phyloP scores from a whole-genome alignment of 2,329 filamentous ascomycete species.

The Periconia digitata region DNA sequence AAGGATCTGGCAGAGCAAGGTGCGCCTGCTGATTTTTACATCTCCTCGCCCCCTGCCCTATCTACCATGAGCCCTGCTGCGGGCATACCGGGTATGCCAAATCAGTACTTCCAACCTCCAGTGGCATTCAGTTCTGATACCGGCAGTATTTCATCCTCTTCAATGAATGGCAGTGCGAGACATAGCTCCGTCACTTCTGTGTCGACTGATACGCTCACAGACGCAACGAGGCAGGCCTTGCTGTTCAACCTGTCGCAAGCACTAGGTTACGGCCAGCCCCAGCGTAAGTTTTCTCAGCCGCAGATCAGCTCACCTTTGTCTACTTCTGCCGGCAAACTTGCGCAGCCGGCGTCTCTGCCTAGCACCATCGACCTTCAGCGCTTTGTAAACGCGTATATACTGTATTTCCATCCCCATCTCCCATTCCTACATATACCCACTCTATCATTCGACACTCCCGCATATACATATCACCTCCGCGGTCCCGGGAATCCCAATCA shows the following conservation, averaged over 20 bases:
- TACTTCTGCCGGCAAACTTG: constrained; percentile 37
- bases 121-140: constrained; percentile 72
- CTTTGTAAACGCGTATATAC: constrained; percentile 86
- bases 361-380: constrained; percentile 84
- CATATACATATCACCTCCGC: constrained; percentile 63
- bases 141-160: constrained; percentile 63
- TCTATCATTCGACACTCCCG: constrained; percentile 81
- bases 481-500: constrained; percentile 58
- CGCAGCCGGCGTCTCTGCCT: constrained; percentile 64
- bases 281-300: constrained; percentile 62
- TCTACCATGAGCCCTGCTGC: constrained; percentile 70
- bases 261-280: constrained; percentile 53
- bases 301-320: constrained; percentile 57
- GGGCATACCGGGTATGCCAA: constrained; percentile 65
- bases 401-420: constrained; percentile 89
- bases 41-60: constrained; percentile 77
- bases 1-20: constrained; percentile 72
- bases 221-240: constrained; percentile 65
- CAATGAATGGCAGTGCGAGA: constrained; percentile 67
- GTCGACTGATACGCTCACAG: constrained; percentile 67
- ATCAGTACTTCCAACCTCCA: constrained; percentile 64
- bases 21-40: constrained; percentile 69
- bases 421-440: constrained; percentile 94
- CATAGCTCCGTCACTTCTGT: constrained; percentile 63
- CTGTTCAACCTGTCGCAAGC: constrained; percentile 63